Conservation (phyloP, 257 asterid genomes). For the Nicotiana sylvestris region DNA sequence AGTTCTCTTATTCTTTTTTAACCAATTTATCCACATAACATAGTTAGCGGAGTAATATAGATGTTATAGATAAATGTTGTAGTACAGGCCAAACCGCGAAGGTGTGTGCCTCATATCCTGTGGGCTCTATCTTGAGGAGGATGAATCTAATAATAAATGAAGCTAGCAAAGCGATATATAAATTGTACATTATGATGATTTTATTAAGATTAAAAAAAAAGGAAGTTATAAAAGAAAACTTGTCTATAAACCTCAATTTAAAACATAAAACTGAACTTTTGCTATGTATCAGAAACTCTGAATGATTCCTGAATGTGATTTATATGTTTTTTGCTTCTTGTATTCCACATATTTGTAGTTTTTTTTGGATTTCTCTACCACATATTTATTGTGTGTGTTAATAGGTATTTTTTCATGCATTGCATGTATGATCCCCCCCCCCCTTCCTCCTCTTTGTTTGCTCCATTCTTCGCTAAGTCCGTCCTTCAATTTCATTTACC, state of each 20-base stretch:
- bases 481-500: not conserved
- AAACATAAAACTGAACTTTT: not conserved
- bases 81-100: not conserved
- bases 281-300: not conserved
- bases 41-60: not conserved
- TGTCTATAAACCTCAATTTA: not conserved
- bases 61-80: not conserved
- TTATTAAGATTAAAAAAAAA: not conserved
- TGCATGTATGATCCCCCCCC: not conserved
- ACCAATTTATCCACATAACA: not conserved
- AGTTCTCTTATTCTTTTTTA: conserved; percentile 26
- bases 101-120: not conserved
- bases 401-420: not conserved
- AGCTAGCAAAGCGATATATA: not conserved
- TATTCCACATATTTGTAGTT: not conserved
- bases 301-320: not conserved
- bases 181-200: not conserved
- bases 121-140: not conserved
- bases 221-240: not conserved
- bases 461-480: not conserved
- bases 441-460: not conserved
- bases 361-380: not conserved
- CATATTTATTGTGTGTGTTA: not conserved
- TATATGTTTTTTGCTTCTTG: not conserved
- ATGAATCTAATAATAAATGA: not conserved